Evolutionary conservation across 2,329 filamentous ascomycete genomes (phyloP), one percentile per base, ranked within the genome.

Genomic region (Xylariaceae sp.): DNA sequence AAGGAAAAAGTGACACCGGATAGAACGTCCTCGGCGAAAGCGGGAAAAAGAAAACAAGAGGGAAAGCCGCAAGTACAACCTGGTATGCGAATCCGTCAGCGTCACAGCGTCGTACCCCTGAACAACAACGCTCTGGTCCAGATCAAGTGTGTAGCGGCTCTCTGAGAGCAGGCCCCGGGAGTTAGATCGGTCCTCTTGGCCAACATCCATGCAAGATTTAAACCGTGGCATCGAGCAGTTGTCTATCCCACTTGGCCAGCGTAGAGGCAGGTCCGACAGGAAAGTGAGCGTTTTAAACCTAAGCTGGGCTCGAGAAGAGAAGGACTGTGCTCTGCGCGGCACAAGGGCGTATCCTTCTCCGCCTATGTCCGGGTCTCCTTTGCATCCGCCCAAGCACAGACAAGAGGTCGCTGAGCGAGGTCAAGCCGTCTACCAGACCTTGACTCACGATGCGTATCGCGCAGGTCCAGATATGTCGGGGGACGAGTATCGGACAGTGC

Each of bases 291-390:
- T 76, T 74, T 77, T 83, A 69, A 81, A 82, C 76, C 75, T 78
- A 76, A 78, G 77, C 74, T 79, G 81, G 80, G 76, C 76, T 70
- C 77, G 78, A 81, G 76, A 75, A 78, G 77, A 80, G 77, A 79
- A 76, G 71, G 78, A 78, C 74, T 76, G 76, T 73, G 73, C 76
- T 78, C 78, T 97, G 77, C 79, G 78, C 69, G 76, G 78, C 70
- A 77, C 77, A 71, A 78, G 78, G 79, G 82, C 81, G 73, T 88
- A 88, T 77, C 85, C 85, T 73, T 88, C 86, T 80, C 85, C 86
- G 77, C 86, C 86, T 80, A 88, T 88, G 86, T 88, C 86, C 79
- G 84, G 83, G 73, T 87, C 85, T 78, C 83, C 85, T 70, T 80
- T 80, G 68, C 77, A 81, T 69, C 81, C 83, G 74, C 77, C 80